Evolutionary conservation across 148 eudicot species (phyloP), one percentile per base, ranked within the genome.

Genomic region (Cornus kousa): DNA sequence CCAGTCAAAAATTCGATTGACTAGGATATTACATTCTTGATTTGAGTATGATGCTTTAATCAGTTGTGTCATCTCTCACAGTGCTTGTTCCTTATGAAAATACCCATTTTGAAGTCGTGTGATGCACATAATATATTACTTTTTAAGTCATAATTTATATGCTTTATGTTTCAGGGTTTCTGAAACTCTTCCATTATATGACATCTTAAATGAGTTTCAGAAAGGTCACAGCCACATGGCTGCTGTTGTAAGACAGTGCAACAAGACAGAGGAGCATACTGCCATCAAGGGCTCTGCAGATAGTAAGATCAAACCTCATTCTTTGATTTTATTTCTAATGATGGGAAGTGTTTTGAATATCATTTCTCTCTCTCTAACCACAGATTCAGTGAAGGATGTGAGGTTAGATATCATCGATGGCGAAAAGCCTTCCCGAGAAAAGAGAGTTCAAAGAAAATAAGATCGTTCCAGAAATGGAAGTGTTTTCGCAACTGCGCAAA

Each of bases 201-300:
- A 95, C 87, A 95, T 95, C 69, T 82, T 95, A 77, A 95, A 95
- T 80, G 97, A 95, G 87, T 95, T 95, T 78, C 98, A 95, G 84
- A 95, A 95, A 80, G 97, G 98, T 73, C 98, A 90, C 80, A 95
- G 98, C 85, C 98, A 95, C 87, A 95, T 95, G 89, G 98, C 98
- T 72, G 94, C 91, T 74, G 98, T 95, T 43, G 85, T 91, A 72
- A 87, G 94, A 79, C 92, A 91, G 22, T 76, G 75, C 70, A 75
- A 78, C 71, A 89, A 90, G 80, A 71, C 72, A 13, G 83, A 24
- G 78, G 79, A 76, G 70, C 80, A 74, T 53, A 65, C 78, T 80
- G 83, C 74, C 67, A 77, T 72, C 75, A 86, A 80, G 80, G 79
- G 67, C 76, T 77, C 84, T 35, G 71, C 74, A 5, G 81, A 80